A percentile compares a stretch with the other conserved stretches of the same genome.
Evolutionary conservation across 2,329 filamentous ascomycete genomes (phyloP).

Genomic region (Sporothrix brunneoviolacea): DNA sequence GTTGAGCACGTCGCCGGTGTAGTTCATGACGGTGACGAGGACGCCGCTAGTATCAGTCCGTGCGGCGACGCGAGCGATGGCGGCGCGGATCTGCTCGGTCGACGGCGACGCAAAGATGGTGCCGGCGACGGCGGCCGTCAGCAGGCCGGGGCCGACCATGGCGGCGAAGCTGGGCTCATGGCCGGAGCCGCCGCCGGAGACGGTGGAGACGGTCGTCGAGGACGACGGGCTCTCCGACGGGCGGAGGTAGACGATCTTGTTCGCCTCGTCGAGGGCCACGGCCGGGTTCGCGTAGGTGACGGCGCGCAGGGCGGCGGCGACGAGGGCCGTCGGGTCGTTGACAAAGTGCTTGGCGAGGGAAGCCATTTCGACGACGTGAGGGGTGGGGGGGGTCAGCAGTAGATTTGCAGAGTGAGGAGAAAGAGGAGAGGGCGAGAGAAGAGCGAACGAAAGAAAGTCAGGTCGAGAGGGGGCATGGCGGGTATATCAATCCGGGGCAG

Average conservation of each 20-base stretch:
- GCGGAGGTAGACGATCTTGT: constrained; percentile 79
- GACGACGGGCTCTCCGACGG: constrained; percentile 26
- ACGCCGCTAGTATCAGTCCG: too few species aligned
- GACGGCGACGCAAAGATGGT: constrained; percentile 73
- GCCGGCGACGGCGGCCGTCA: constrained; percentile 76
- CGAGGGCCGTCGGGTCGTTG: constrained; percentile 72
- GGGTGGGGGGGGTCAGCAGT: too few species aligned
- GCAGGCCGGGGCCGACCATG: constrained; percentile 75
- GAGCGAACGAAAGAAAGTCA: too few species aligned
- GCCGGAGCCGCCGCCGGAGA: constrained; percentile 83
- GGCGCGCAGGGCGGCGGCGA: constrained; percentile 67
- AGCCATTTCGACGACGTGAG: constrained; percentile 14
- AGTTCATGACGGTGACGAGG: constrained; percentile 91
- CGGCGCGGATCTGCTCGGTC: constrained; percentile 72
- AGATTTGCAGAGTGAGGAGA: too few species aligned
- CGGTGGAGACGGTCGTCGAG: constrained; percentile 63
- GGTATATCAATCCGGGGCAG: too few species aligned
- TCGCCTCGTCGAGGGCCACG: constrained; percentile 65
- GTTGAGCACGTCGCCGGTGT: constrained; percentile 83
- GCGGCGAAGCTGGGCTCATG: constrained; percentile 85
- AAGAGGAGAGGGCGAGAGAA: not conserved
- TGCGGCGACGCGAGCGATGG: constrained; percentile 64
- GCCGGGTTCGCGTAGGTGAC: constrained; percentile 80
- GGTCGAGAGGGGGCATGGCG: too few species aligned
- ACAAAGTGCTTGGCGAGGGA: constrained; percentile 75